Base-by-base conservation (phyloP, 106 monocot genomes). In the Dactylorhiza incarnata region DNA sequence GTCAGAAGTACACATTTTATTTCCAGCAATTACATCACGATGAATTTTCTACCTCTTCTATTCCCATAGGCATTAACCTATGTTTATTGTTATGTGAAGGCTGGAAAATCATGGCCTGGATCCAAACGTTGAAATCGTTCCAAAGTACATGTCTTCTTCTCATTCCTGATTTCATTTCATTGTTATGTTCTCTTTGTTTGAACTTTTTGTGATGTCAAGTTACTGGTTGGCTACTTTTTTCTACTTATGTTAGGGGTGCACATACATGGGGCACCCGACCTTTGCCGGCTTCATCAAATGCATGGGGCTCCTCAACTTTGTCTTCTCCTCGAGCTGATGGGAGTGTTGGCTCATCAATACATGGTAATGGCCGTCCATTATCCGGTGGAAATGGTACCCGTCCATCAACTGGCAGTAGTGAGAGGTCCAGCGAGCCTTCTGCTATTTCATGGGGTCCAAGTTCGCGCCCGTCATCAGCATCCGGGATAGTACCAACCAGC, bases 111-210 rank as follows among this genome's bases (percentile, higher is more conserved):
- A 91, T 82, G 97, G 97, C 14, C 44, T 94, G n/a, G 94, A 99
- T 56, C 97, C 97, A 54, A 89, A 88, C 82, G 89, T 91, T n/a
- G 94, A 99, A 86, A 89, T 99, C 85, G 97, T 99, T 74, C 97
- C 97, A 70, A 99, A 94, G 97, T 99, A 59, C 86, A 94, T 59
- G 46, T 47, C 45, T 19, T 58, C 14, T 51, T 72, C 59, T 46
- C 12, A 17, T 46, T 17, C 13, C 45, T 70, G 14, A 45, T 70
- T 37, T 17, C 13, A 46, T 70, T 70, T 14, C 17, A 3, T 70
- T 46, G 16, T 14, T 15, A 70, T 9, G 6, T 11, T 66, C 23
- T 37, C 37, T 59, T 37, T 59, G 58, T 20, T 59, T 59, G 58
- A 19, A 59, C 22, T 10, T 22, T 59, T 59, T 23, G 58, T 59